These are phyloP conservation scores for Madurella mycetomatis DNA, from an alignment of 2,329 filamentous ascomycete genomes.

Conservation along the genomic window DNA sequence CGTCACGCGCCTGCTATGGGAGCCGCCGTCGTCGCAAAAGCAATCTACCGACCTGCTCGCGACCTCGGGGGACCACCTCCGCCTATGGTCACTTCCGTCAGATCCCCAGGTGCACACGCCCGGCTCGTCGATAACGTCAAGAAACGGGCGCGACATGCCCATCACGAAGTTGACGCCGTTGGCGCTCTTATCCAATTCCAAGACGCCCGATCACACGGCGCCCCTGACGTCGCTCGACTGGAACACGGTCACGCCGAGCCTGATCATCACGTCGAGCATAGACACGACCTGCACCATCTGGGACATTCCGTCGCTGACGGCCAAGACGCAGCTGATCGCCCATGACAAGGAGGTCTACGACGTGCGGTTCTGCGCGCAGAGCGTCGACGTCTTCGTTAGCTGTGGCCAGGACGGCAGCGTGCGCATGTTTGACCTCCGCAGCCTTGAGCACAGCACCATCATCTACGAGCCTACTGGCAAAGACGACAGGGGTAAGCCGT, in stretches of 20 bases:
- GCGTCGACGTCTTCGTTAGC: slow-evolving; percentile 97
- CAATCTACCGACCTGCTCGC: slow-evolving; percentile 91
- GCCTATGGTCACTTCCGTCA: slow-evolving; percentile 85
- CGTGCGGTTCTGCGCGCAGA: slow-evolving; percentile 95
- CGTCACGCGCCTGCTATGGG: slow-evolving; percentile 91
- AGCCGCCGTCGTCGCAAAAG: slow-evolving; percentile 91
- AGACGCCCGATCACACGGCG: slow-evolving; percentile 96
- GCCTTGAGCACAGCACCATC: slow-evolving; percentile 95
- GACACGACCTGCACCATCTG: slow-evolving; percentile 99
- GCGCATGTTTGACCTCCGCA: slow-evolving; percentile 96
- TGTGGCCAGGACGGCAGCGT: slow-evolving; percentile 97
- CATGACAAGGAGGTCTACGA: slow-evolving; percentile 99
- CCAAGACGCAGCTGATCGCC: slow-evolving; percentile 96
- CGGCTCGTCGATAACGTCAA: slow-evolving; percentile 65
- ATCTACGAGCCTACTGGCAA: slow-evolving; percentile 97
- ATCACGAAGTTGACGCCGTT: slow-evolving; percentile 83
- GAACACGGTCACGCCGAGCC: slow-evolving; percentile 93
- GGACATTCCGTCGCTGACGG: slow-evolving; percentile 96
- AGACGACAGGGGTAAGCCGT: slow-evolving; percentile 59
- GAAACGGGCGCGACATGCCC: slow-evolving; percentile 52
- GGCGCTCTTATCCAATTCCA: slow-evolving; percentile 91
- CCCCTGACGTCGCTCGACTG: slow-evolving; percentile 95
- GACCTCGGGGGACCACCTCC: slow-evolving; percentile 89
- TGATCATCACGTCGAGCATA: slow-evolving; percentile 98
- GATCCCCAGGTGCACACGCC: slow-evolving; percentile 51